phyloP scores from a whole-genome alignment of 345 rosid genomes.

The Linum usitatissimum region DNA sequence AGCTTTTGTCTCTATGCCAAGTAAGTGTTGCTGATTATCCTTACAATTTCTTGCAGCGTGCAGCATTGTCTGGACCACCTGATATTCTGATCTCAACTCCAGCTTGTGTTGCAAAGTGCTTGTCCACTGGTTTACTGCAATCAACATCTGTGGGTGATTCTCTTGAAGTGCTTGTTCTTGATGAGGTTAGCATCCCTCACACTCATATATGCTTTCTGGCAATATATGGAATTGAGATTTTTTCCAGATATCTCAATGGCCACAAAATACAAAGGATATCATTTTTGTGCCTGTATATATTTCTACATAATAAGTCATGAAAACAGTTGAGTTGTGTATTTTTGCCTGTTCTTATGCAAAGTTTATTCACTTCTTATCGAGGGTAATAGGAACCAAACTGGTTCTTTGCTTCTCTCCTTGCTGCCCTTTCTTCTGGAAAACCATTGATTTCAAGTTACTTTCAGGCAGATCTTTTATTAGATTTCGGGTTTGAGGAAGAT shows the following conservation, averaged over 20 bases:
- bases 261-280: too few relatives aligned
- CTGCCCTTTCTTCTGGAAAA: too few relatives aligned
- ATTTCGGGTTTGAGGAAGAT: constrained; percentile 89
- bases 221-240: background rate
- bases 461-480: constrained; percentile 91
- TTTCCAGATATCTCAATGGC: background rate
- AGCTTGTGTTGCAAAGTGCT: constrained; percentile 70
- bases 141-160: constrained; percentile 45
- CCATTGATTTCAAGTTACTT: constrained; percentile 25
- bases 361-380: background rate
- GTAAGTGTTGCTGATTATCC: background rate
- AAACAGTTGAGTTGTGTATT: too few relatives aligned
- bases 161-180: constrained; percentile 74
- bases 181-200: constrained; percentile 69
- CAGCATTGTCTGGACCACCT: constrained; percentile 63
- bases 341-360: background rate
- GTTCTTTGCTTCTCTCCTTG: too few relatives aligned
- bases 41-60: constrained; percentile 34
- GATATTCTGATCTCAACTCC: constrained; percentile 77
- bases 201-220: background rate
- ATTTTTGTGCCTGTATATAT: too few relatives aligned
- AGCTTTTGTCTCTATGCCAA: background rate
- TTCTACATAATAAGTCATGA: too few relatives aligned
- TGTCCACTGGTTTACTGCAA: constrained; percentile 57
- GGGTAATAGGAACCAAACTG: constrained; percentile 4